Evolutionary conservation across 306 rosid species (phyloP).

Genomic region (Ochetophila trinervis): DNA sequence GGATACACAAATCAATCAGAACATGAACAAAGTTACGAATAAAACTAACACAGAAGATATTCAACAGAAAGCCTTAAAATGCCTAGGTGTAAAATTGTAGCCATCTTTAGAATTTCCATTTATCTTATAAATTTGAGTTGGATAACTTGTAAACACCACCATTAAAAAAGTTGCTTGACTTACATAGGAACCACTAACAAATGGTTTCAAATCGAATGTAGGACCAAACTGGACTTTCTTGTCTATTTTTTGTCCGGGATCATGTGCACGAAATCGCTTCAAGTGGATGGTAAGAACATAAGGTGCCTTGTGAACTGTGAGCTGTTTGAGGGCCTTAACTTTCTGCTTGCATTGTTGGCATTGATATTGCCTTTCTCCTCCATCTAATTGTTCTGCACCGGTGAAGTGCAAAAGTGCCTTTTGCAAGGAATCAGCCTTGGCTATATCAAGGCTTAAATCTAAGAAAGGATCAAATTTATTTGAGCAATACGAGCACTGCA

Average conservation of each 20-base stretch:
- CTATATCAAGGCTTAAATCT: conserved; percentile 92
- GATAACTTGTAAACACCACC: not conserved
- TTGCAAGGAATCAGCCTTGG: conserved; percentile 76
- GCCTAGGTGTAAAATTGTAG: not conserved
- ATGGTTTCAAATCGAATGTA: conserved; percentile 71
- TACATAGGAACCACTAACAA: conserved; percentile 82
- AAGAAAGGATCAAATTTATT: conserved; percentile 89
- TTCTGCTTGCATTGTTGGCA: conserved; percentile 93
- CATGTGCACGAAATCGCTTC: conserved; percentile 76
- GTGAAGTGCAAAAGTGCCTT: conserved; percentile 86
- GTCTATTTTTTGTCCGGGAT: conserved; percentile 74
- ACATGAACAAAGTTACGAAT: not conserved
- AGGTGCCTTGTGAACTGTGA: conserved; percentile 89
- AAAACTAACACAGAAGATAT: not conserved
- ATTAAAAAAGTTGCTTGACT: conserved; percentile 21
- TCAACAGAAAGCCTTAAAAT: not conserved
- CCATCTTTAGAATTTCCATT: not conserved
- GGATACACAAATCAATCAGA: not conserved
- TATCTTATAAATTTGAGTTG: not conserved
- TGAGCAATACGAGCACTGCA: conserved; percentile 79
- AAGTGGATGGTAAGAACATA: conserved; percentile 80
- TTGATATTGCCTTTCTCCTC: conserved; percentile 86
- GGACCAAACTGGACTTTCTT: conserved; percentile 72
- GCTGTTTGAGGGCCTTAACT: conserved; percentile 85
- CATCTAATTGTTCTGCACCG: conserved; percentile 79